Evolutionary conservation across 2,329 filamentous ascomycete genomes (phyloP).

Genomic region (Colletotrichum sp.): DNA sequence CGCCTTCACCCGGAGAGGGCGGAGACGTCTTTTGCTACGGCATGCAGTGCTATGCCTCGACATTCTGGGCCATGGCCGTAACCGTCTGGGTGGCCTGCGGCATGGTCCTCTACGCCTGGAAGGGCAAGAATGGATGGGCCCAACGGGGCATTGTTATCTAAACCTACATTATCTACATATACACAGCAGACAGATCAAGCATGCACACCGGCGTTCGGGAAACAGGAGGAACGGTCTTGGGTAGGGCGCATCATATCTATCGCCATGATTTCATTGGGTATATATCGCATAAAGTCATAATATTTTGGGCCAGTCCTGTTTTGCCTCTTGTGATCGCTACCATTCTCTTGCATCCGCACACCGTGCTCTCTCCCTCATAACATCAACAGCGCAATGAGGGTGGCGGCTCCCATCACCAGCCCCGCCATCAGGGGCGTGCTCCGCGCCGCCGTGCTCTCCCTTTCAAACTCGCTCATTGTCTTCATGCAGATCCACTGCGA

Average conservation of each 20-base stretch:
- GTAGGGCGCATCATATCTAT: background rate
- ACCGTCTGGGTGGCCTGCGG: slow-evolving; percentile 80
- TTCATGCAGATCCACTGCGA: slow-evolving; percentile 22
- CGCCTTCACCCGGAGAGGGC: slow-evolving; percentile 36
- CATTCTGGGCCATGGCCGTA: slow-evolving; percentile 85
- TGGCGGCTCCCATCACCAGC: background rate
- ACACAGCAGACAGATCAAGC: background rate
- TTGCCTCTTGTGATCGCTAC: background rate
- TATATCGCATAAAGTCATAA: slow-evolving; percentile 19
- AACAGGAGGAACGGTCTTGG: background rate
- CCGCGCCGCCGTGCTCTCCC: background rate
- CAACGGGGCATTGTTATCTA: slow-evolving; percentile 74
- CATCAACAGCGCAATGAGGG: slow-evolving; percentile 1
- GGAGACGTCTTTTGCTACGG: slow-evolving; percentile 78
- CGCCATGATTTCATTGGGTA: slow-evolving; percentile 15
- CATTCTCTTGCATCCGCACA: background rate
- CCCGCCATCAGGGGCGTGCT: background rate
- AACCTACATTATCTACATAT: background rate
- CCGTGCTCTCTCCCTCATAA: background rate
- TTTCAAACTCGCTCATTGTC: slow-evolving; percentile 17
- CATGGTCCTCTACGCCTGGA: slow-evolving; percentile 82
- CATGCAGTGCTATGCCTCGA: slow-evolving; percentile 76
- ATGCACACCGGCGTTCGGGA: slow-evolving; percentile 8
- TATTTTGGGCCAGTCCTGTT: slow-evolving; percentile 9
- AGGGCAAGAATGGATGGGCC: slow-evolving; percentile 77